Percentiles rank a stretch among this genome's conserved stretches.
Conservation (phyloP, 2,329 filamentous ascomycete species). For the Monosporascus sp. region DNA sequence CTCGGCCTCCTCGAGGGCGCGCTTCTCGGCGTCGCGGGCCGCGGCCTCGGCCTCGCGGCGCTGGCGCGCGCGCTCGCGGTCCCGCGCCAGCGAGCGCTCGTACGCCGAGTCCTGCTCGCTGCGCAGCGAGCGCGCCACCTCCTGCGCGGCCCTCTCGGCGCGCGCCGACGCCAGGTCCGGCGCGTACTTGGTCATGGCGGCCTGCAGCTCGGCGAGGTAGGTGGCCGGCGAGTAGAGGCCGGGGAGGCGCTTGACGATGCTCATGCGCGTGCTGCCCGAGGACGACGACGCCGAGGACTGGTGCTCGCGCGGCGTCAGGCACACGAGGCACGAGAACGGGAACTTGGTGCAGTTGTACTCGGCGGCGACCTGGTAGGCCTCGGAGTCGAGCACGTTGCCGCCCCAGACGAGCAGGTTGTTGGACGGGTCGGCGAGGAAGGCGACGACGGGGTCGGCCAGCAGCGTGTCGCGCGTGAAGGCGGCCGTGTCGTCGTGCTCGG, state of each 20-base stretch:
- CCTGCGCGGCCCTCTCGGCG: slow-evolving; percentile 72
- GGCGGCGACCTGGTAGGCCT: slow-evolving; percentile 88
- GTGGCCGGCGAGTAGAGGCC: slow-evolving; percentile 65
- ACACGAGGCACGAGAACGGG: slow-evolving; percentile 81
- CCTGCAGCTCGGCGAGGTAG: slow-evolving; percentile 71
- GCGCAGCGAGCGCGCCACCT: slow-evolving; percentile 75
- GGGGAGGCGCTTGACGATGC: slow-evolving; percentile 72
- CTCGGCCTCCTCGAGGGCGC: too few species aligned
- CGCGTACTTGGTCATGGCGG: slow-evolving; percentile 69
- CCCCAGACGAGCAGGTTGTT: slow-evolving; percentile 89
- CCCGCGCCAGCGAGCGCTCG: slow-evolving; percentile 81
- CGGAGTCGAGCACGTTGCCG: slow-evolving; percentile 86
- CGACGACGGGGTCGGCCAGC: slow-evolving; percentile 65
- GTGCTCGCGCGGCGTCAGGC: slow-evolving; percentile 79
- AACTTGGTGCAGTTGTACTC: slow-evolving; percentile 89
- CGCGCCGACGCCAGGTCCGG: slow-evolving; percentile 69
- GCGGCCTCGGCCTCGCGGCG: slow-evolving; percentile 70
- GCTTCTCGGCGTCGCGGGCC: slow-evolving; percentile 61
- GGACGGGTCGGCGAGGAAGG: slow-evolving; percentile 66
- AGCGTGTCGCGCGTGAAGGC: slow-evolving; percentile 79
- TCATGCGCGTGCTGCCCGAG: slow-evolving; percentile 69
- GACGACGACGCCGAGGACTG: background rate
- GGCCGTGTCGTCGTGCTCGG: slow-evolving; percentile 89
- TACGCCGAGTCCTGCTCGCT: slow-evolving; percentile 90
- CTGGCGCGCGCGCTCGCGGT: slow-evolving; percentile 76